Evolutionary conservation across 768 basidiomycete genomes (phyloP).

Genomic region (Amanita exitialis): DNA sequence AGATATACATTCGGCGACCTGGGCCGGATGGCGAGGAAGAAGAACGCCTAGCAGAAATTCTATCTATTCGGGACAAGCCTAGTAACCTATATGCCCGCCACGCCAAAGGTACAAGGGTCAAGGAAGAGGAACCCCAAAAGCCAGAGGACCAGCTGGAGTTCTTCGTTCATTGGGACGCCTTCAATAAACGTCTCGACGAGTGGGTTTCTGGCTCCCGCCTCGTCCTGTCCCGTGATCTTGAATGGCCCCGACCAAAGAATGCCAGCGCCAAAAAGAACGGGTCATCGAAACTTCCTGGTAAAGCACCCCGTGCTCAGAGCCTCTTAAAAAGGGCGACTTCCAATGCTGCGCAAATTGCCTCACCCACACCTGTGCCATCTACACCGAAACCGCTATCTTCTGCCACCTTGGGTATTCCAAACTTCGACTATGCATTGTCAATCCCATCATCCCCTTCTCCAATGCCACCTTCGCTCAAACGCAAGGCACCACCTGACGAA

Average conservation of each 20-base stretch:
- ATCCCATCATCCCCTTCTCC: conserved; percentile 46
- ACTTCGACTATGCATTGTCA: conserved; percentile 23
- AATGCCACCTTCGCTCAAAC: conserved; percentile 42
- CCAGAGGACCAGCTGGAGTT: conserved; percentile 82
- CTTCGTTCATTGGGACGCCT: conserved; percentile 98
- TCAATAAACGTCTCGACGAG: conserved; percentile 98
- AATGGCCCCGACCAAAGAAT: conserved; percentile 90
- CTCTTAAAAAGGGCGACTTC: conserved; percentile 62
- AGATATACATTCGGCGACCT: conserved; percentile 84
- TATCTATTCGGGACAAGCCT: conserved; percentile 88
- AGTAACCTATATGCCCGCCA: conserved; percentile 48
- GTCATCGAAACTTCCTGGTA: conserved; percentile 47
- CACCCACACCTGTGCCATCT: conserved; percentile 51
- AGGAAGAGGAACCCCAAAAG: conserved; percentile 32
- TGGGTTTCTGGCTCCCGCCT: conserved; percentile 91
- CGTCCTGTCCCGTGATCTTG: conserved; percentile 75
- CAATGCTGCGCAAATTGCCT: conserved; percentile 50
- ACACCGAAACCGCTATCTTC: conserved; percentile 22
- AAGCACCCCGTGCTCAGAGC: conserved; percentile 47
- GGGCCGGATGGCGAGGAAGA: conserved; percentile 66
- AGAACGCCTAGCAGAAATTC: conserved; percentile 90
- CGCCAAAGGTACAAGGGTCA: conserved; percentile 25
- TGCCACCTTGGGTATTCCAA: conserved; percentile 14
- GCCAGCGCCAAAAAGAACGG: conserved; percentile 45
- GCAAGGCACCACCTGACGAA: conserved; percentile 58